Conservation (phyloP, 1,284 basidiomycete species). For the Fomes fomentarius region DNA sequence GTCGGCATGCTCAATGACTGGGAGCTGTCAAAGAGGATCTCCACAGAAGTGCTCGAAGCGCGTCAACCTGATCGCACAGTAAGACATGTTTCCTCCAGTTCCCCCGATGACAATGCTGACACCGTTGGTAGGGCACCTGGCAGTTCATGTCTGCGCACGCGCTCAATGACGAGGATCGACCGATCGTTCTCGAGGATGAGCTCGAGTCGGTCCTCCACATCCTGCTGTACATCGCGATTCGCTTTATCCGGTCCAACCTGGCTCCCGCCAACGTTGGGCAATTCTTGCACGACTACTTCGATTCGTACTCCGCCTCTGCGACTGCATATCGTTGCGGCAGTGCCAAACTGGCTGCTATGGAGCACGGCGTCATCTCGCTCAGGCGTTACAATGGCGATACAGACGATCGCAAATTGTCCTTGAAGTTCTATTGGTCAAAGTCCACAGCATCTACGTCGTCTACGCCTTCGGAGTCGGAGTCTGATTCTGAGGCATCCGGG, state of each 20-base stretch:
- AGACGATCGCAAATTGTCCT: too few species aligned
- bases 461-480: too few species aligned
- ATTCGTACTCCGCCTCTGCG: neutral
- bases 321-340: neutral
- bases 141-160: constrained; percentile 13
- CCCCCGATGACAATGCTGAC: neutral
- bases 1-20: constrained; percentile 14
- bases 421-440: too few species aligned
- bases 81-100: neutral
- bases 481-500: too few species aligned
- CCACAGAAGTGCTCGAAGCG: neutral
- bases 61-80: constrained; percentile 11
- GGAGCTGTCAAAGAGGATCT: constrained; percentile 14
- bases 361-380: neutral
- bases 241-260: constrained; percentile 11
- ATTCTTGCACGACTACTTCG: constrained; percentile 17
- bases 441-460: too few species aligned
- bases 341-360: neutral
- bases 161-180: neutral
- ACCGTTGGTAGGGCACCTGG: constrained; percentile 14
- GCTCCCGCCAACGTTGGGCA: neutral
- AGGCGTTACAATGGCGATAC: too few species aligned
- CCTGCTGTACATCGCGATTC: constrained; percentile 11
- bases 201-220: constrained; percentile 20
- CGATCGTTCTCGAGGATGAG: constrained; percentile 9